Evolutionary conservation across 371 early-diverging fungal genomes (phyloP), one percentile per base, ranked within the genome.

Genomic region (Mortierella sp.): DNA sequence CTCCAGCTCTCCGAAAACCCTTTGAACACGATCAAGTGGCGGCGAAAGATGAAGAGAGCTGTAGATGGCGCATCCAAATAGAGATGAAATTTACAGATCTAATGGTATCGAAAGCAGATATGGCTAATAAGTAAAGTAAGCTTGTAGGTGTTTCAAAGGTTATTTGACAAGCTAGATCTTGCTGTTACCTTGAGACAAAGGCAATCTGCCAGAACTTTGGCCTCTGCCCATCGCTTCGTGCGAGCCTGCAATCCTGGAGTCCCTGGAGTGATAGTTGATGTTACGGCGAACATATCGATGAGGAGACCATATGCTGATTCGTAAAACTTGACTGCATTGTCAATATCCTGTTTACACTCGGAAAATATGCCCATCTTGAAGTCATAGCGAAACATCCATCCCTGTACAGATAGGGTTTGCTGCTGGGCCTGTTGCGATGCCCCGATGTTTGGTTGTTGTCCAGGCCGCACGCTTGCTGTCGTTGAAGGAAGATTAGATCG

Each of bases 361-460:
- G 94, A 92, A 80, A 96, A 95, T 44, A 93, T 91, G 8, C 89
- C 97, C 77, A 93, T 84, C 85, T 97, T 97, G 72, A 90, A 93
- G 70, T 97, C 97, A 77, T 96, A 97, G n/a, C 97, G 92, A 10
- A 94, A 74, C 78, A 91, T 89, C 97, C 97, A 97, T 3, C 96
- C 97, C 55, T 89, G 89, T 10, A 90, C 76, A 50, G 92, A 88
- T 21, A 94, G 88, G 0, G 90, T 90, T 44, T 91, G 90, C 21
- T 90, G 83, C 55, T 73, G 79, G 24, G 78, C 75, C 21, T 84
- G 87, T 28, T 86, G 90, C 16, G 73, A 72, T 82, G 88, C 73
- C 34, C 80, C 80, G 0, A 31, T 26, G 38, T 50, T 34, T 71
- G 79, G 52, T 48, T 77, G 81, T 21, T 73, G 89, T 28, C 76